Conservation (phyloP, 352 stramenopile species). For the Phytophthora citrophthora region DNA sequence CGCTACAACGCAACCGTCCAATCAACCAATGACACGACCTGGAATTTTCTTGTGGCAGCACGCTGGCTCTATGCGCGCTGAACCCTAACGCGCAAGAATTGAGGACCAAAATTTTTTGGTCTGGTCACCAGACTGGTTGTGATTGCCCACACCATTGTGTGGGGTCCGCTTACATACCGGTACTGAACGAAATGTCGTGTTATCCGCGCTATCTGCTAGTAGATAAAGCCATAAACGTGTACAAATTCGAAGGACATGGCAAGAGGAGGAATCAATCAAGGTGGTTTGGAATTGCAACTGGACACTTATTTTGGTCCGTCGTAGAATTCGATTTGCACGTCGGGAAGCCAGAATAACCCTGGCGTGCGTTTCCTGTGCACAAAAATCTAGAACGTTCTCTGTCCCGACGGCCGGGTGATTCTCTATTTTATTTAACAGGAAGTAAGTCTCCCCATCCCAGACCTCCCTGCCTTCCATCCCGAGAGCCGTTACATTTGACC, state of each 20-base stretch:
- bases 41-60: conserved; percentile 18
- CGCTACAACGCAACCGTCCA: conserved; percentile 6
- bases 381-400: conserved; percentile 49
- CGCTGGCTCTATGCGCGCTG: conserved; percentile 5
- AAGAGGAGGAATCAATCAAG: no score
- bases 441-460: conserved; percentile 2
- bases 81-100: not conserved
- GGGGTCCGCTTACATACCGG: no score
- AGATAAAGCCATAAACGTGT: no score
- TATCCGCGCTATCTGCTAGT: no score
- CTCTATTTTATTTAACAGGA: not conserved
- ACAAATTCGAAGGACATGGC: no score
- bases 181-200: no score
- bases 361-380: conserved; percentile 30
- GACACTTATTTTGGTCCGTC: conserved; percentile 1
- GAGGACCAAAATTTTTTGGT: conserved; percentile 3
- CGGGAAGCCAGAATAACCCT: conserved; percentile 29
- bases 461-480: conserved; percentile 20
- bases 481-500: conserved; percentile 13
- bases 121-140: no score
- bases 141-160: no score
- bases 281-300: no score
- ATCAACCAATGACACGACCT: not conserved
- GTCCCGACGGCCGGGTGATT: conserved; percentile 5
- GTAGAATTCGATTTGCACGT: conserved; percentile 25